Evolutionary conservation across 179 eudicot species (phyloP), one percentile per base, ranked within the genome.

Genomic region (Corrigiola litoralis): DNA sequence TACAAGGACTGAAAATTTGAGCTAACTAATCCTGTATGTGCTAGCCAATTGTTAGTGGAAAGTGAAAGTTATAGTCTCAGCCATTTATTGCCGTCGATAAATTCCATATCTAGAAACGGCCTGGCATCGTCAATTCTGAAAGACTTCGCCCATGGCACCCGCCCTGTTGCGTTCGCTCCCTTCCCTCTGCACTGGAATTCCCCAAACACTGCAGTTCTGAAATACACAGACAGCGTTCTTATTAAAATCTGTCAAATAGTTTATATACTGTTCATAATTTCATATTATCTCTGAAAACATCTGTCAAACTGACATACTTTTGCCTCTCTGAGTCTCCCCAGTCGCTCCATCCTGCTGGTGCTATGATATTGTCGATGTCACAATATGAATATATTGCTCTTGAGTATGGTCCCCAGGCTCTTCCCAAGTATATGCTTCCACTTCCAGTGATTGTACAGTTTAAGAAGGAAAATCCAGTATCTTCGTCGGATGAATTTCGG

Each of bases 1-100:
- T 67, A 60, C 58, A 61, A 34, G 70, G 32, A 24, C 23, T 16
- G 20, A 54, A 25, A 47, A 45, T 18, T 32, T 20, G 37, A 36
- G 34, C 41, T 17, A 38, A 5, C 29, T 49, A 32, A 8, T 27
- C 18, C 50, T 48, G 20, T 31, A n/a, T 55, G 34, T 20, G 31
- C 4, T 23, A 53, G 60, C 20, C 27, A 23, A 3, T 48, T n/a
- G 23, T 25, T 50, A 33, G 12, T 38, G 36, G 18, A 40, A 45
- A 16, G 13, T 20, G 25, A 29, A 7, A 40, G 45, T 60, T 72
- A 85, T 24, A 92, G 77, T 67, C 79, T 81, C 29, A 92, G 74
- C 98, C 98, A 92, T 55, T 87, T 67, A 16, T 87, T 74, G 55
- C 92, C 96, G 37, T 69, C 79, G 20, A 92, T 90, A 75, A 84